phyloP scores from a whole-genome alignment of 345 rosid genomes.

The Corymbia maculata region DNA sequence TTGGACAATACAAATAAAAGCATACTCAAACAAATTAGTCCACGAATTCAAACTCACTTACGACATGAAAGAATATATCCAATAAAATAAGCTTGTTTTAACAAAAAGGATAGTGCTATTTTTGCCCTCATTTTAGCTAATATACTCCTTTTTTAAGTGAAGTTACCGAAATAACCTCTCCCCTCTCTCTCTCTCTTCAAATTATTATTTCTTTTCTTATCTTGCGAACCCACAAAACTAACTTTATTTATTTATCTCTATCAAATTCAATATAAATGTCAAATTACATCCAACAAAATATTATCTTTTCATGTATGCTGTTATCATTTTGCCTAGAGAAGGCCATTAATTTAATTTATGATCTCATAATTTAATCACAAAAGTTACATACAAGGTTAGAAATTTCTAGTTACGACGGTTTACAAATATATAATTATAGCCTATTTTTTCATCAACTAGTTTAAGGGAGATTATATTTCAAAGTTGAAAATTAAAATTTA shows the following conservation, averaged over 20 bases:
- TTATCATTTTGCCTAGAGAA: not conserved
- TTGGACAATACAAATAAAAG: not conserved
- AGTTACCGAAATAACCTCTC: not conserved
- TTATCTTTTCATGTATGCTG: not conserved
- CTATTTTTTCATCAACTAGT: accelerated
- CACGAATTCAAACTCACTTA: not conserved
- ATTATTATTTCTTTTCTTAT: too few relatives aligned
- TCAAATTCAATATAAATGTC: not conserved
- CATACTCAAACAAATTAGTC: not conserved
- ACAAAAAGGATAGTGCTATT: not conserved
- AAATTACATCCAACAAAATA: not conserved
- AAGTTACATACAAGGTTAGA: not conserved
- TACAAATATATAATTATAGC: not conserved
- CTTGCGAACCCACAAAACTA: not conserved
- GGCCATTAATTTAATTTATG: not conserved
- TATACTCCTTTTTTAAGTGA: too few relatives aligned
- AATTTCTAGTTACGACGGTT: not conserved
- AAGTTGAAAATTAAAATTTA: not conserved
- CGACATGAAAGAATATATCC: not conserved
- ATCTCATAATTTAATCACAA: not conserved
- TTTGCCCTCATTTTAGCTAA: not conserved
- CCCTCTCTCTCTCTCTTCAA: too few relatives aligned
- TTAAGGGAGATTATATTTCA: not conserved
- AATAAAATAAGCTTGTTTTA: not conserved
- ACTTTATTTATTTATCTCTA: not conserved